Conservation (phyloP, 2,329 filamentous ascomycete species). For the Hymenoscyphus linearis region DNA sequence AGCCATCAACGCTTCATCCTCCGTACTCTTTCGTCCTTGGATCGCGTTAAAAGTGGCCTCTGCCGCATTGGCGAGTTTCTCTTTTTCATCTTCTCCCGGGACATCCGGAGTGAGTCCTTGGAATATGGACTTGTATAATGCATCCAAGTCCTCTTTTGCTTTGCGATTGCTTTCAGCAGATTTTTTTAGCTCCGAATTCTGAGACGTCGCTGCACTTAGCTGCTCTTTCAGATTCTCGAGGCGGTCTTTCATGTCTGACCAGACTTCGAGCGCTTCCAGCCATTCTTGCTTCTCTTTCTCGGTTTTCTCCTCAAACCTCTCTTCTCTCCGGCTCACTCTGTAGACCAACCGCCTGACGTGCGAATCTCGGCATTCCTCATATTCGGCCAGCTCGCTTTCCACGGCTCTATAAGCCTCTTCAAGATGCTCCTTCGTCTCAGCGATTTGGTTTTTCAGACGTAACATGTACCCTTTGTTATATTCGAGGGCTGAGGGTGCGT, state of each 20-base stretch:
- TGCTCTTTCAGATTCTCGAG: conserved; percentile 38
- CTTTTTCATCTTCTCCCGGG: conserved; percentile 47
- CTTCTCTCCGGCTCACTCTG: conserved; percentile 44
- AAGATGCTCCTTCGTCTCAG: conserved; percentile 35
- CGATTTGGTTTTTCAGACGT: conserved; percentile 41
- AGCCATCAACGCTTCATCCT: conserved; percentile 38
- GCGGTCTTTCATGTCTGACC: conserved; percentile 41
- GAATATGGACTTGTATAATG: conserved; percentile 50
- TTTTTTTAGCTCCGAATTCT: conserved; percentile 34
- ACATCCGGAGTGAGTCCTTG: conserved; percentile 46
- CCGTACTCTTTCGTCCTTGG: conserved; percentile 35
- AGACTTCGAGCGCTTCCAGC: conserved; percentile 45
- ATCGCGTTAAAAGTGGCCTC: conserved; percentile 36
- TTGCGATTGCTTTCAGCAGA: conserved; percentile 34
- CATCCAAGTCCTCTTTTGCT: conserved; percentile 44
- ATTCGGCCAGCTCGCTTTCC: conserved; percentile 44
- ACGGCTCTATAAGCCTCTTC: conserved; percentile 37
- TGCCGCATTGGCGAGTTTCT: conserved; percentile 35
- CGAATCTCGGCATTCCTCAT: conserved; percentile 48
- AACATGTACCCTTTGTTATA: conserved; percentile 42
- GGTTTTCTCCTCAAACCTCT: conserved; percentile 44
- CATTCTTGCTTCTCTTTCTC: conserved; percentile 52
- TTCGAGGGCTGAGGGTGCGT: conserved; percentile 41
- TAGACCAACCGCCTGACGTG: conserved; percentile 47
- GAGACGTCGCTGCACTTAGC: conserved; percentile 37